A percentile compares a stretch with the other conserved stretches of the same genome.
Evolutionary conservation across 306 rosid species (phyloP).

Genomic region (Crataegus laevigata): DNA sequence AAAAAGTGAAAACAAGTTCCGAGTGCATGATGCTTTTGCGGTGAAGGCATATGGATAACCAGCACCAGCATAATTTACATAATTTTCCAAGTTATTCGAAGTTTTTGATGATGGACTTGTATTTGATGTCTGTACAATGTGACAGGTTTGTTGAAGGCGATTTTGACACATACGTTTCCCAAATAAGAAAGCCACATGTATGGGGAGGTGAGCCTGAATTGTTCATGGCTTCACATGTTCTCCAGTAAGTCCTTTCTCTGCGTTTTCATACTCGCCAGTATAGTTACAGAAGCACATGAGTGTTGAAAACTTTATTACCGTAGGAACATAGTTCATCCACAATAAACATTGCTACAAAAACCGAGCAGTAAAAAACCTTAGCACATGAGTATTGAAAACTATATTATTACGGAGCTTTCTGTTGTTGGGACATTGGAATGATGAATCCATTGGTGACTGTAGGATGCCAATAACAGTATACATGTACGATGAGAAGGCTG

Average conservation of each 20-base stretch:
- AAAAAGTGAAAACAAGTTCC: neutral
- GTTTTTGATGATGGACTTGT: slow-evolving; percentile 6
- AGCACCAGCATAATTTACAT: neutral
- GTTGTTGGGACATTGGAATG: slow-evolving; percentile 3
- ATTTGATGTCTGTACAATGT: slow-evolving; percentile 15
- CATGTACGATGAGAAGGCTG: slow-evolving; percentile 73
- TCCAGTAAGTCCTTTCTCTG: slow-evolving; percentile 41
- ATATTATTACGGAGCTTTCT: neutral
- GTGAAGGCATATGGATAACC: neutral
- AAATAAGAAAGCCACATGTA: slow-evolving; percentile 71
- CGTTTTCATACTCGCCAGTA: neutral
- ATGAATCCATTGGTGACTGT: slow-evolving; percentile 19
- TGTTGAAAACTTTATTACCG: neutral
- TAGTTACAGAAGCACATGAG: neutral
- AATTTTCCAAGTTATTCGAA: neutral
- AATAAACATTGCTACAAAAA: neutral
- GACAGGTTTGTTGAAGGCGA: slow-evolving; percentile 92
- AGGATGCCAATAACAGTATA: slow-evolving; percentile 94
- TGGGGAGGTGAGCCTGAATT: slow-evolving; percentile 99
- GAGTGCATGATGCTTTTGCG: neutral
- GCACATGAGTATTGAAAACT: too few relatives aligned
- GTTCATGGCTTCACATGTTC: slow-evolving; percentile 90
- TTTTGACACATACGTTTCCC: slow-evolving; percentile 66
- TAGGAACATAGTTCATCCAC: neutral
- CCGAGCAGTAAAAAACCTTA: too few relatives aligned